phyloP scores from a whole-genome alignment of 257 asterid species.

The Petunia axillaris region DNA sequence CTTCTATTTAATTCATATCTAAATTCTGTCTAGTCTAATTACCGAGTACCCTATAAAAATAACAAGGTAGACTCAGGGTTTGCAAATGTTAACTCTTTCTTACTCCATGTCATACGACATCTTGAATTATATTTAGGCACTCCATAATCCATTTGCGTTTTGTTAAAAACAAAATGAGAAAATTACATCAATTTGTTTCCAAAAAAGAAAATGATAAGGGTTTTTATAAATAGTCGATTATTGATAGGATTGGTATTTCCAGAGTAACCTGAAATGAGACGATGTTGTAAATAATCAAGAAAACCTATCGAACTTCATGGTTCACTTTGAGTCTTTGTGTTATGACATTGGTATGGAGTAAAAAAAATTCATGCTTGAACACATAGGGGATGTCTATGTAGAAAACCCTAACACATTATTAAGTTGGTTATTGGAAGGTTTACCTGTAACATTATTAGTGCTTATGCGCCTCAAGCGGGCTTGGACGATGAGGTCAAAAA shows the following conservation, averaged over 20 bases:
- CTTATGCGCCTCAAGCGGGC: too few species aligned
- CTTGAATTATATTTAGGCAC: not conserved
- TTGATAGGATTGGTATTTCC: not conserved
- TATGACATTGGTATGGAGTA: not conserved
- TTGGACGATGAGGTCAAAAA: too few species aligned
- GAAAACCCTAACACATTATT: too few species aligned
- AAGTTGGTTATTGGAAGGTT: too few species aligned
- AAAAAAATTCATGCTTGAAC: not conserved
- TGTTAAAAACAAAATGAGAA: not conserved
- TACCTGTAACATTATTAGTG: too few species aligned
- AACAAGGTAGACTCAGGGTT: not conserved
- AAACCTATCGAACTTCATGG: not conserved
- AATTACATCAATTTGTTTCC: not conserved
- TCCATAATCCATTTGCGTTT: not conserved
- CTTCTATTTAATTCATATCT: not conserved
- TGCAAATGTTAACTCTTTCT: not conserved
- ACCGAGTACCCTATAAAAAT: not conserved
- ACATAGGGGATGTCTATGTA: not conserved
- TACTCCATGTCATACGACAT: not conserved
- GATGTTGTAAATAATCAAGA: not conserved
- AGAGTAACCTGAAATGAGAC: not conserved
- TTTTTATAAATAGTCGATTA: not conserved
- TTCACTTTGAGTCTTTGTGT: not conserved
- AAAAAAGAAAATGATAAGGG: too few species aligned
- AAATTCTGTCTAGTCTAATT: not conserved